These are phyloP conservation scores for Xylariaceae sp. DNA, from an alignment of 2,329 filamentous ascomycete species.

Conservation along the genomic window DNA sequence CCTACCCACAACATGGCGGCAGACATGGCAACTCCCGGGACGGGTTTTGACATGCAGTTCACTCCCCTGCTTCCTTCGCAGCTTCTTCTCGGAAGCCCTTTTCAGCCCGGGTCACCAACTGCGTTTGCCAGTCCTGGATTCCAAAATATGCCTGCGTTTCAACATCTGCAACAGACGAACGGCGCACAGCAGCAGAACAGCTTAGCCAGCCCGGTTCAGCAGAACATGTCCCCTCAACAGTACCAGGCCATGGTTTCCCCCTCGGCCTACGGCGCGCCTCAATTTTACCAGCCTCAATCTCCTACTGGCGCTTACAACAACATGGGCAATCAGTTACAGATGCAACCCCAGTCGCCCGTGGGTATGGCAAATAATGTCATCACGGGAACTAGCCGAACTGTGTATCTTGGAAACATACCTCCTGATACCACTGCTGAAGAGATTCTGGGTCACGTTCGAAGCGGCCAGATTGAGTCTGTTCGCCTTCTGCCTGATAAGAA, in stretches of 20 bases:
- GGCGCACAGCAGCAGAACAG: slow-evolving; percentile 56
- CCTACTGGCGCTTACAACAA: slow-evolving; percentile 78
- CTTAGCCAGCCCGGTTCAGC: slow-evolving; percentile 76
- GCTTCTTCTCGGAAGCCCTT: slow-evolving; percentile 91
- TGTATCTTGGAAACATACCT: slow-evolving; percentile 98
- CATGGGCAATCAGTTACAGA: slow-evolving; percentile 63
- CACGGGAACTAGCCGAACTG: slow-evolving; percentile 91
- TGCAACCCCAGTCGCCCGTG: slow-evolving; percentile 75
- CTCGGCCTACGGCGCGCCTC: slow-evolving; percentile 79
- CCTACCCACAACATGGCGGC: slow-evolving; percentile 60
- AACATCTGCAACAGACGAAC: slow-evolving; percentile 62
- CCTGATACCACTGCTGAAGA: slow-evolving; percentile 96
- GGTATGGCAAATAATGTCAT: slow-evolving; percentile 80
- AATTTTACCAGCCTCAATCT: slow-evolving; percentile 86
- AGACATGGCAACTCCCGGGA: slow-evolving; percentile 86
- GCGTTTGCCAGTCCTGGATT: slow-evolving; percentile 93
- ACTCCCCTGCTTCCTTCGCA: slow-evolving; percentile 94
- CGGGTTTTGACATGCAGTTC: slow-evolving; percentile 97
- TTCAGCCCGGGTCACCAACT: slow-evolving; percentile 91
- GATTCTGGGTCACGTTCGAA: slow-evolving; percentile 93
- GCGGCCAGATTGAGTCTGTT: slow-evolving; percentile 98
- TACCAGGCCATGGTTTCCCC: slow-evolving; percentile 89
- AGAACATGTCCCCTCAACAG: slow-evolving; percentile 78
- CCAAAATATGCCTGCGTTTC: slow-evolving; percentile 80
- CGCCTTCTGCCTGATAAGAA: slow-evolving; percentile 98